Evolutionary conservation across 2,329 filamentous ascomycete species (phyloP).

Genomic region (Fusarium nisikadoi): DNA sequence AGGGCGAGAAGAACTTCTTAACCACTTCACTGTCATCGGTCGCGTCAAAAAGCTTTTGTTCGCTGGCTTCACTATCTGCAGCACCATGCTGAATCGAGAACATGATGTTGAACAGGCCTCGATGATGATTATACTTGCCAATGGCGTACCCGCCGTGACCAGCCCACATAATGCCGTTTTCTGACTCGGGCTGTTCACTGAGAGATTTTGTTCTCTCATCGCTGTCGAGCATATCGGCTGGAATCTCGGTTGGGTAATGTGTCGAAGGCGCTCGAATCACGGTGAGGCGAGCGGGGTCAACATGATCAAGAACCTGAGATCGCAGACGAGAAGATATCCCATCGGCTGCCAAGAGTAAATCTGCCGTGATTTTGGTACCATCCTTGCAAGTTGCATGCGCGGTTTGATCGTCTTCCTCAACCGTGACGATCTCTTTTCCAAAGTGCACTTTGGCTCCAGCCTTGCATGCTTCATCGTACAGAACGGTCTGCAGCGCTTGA

Average conservation of each 20-base stretch:
- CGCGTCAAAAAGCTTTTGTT: neutral
- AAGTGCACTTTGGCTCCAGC: constrained; percentile 5
- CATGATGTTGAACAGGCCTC: constrained; percentile 7
- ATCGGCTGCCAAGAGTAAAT: neutral
- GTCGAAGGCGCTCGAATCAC: constrained; percentile 10
- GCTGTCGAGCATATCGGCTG: neutral
- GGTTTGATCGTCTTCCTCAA: neutral
- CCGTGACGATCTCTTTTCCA: neutral
- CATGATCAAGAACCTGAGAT: neutral
- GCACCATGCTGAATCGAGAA: constrained; percentile 11
- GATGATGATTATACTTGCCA: constrained; percentile 12
- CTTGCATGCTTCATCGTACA: neutral
- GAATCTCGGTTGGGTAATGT: constrained; percentile 7
- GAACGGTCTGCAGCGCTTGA: neutral
- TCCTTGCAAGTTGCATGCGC: neutral
- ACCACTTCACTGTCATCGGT: neutral
- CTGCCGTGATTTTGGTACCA: neutral
- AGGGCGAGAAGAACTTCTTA: neutral
- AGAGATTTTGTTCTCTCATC: neutral
- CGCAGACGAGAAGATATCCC: constrained; percentile 10
- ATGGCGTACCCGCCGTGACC: constrained; percentile 6
- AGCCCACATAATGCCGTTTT: constrained; percentile 12
- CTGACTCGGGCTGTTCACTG: neutral
- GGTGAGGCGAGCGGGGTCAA: neutral
- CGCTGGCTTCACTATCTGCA: neutral